Percentiles rank a stretch among this genome's conserved stretches.
Evolutionary conservation across 441 rosid species (phyloP).

Genomic region (Bruguiera hainesii): DNA sequence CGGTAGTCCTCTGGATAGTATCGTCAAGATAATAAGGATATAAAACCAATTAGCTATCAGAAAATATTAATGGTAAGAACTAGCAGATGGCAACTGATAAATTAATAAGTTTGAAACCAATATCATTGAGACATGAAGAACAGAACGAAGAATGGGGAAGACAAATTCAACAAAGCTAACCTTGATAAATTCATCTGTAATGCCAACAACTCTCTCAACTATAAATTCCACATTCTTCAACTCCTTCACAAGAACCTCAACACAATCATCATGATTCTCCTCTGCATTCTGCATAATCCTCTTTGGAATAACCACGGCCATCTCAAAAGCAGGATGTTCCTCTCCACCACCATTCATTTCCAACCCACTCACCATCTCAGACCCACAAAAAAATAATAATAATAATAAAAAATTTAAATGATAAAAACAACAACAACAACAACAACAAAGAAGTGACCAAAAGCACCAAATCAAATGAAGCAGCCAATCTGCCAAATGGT

Average conservation of each 20-base stretch:
- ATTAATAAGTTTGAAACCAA: neutral
- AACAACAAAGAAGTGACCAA: neutral
- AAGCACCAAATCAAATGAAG: neutral
- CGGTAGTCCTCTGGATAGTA: too few species aligned
- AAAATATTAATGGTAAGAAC: slow-evolving; percentile 2
- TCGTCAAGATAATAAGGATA: too few species aligned
- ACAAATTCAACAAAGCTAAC: slow-evolving; percentile 28
- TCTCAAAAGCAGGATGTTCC: slow-evolving; percentile 54
- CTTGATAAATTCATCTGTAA: slow-evolving; percentile 76
- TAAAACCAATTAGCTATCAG: neutral
- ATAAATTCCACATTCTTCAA: slow-evolving; percentile 57
- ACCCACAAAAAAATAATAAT: neutral
- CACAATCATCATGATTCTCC: slow-evolving; percentile 44
- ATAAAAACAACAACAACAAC: neutral
- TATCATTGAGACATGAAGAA: neutral
- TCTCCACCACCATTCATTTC: slow-evolving; percentile 54
- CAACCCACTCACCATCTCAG: slow-evolving; percentile 8
- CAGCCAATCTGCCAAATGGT: neutral
- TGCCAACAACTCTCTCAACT: slow-evolving; percentile 60
- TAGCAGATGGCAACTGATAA: slow-evolving; percentile 11
- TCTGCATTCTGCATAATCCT: slow-evolving; percentile 37
- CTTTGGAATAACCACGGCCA: slow-evolving; percentile 71
- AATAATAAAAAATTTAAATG: too few species aligned
- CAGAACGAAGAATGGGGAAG: slow-evolving; percentile 2
- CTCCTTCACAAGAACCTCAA: slow-evolving; percentile 65